Base-by-base conservation (phyloP, 371 early-diverging fungal genomes). In the Lichtheimia hyalospora region DNA sequence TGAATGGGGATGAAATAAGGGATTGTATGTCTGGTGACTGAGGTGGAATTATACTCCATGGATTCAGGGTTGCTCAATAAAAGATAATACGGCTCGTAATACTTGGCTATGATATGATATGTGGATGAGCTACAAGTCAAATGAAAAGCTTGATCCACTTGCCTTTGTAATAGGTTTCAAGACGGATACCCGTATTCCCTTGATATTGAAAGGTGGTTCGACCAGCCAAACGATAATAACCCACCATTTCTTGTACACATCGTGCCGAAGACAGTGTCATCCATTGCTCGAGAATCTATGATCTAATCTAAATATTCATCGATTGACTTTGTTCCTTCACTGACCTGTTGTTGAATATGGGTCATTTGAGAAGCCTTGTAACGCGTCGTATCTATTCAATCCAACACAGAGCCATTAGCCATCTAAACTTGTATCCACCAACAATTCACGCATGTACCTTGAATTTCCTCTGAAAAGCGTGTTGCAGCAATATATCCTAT, bases 121-220 rank as follows among this genome's bases (percentile, higher is more conserved):
- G 10, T n/a, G 20, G 48, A 16, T 52, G 16, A 28, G 53, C 24
- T 28, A 44, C 20, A 14, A n/a, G n/a, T 12, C 13, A 23, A n/a
- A 8, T 52, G 10, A 4, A 4, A 8, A 16, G 40, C 21, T 4
- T 18, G 50, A 3, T 39, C 0, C 3, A 59, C 62, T 42, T 62
- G 56, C 69, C 46, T 23, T 59, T n/a, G 57, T 74, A 78, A 56
- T 73, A 78, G n/a, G 79, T 78, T 15, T 78, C 79, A n/a, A 78
- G 41, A 7, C 79, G 69, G 10, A 78, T 63, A 41, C 71, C 71
- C 1, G 44, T 58, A 28, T 66, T 63, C 0, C 56, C 23, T 2
- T 70, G 69, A 20, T 69, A 73, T 3, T 55, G 54, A 43, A 75
- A 74, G n/a, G 58, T 60, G 0, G 73, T 67, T 4, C 67, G 63